Base-by-base conservation (phyloP, 495 filamentous ascomycete genomes). In the Ramalina peruviana region DNA sequence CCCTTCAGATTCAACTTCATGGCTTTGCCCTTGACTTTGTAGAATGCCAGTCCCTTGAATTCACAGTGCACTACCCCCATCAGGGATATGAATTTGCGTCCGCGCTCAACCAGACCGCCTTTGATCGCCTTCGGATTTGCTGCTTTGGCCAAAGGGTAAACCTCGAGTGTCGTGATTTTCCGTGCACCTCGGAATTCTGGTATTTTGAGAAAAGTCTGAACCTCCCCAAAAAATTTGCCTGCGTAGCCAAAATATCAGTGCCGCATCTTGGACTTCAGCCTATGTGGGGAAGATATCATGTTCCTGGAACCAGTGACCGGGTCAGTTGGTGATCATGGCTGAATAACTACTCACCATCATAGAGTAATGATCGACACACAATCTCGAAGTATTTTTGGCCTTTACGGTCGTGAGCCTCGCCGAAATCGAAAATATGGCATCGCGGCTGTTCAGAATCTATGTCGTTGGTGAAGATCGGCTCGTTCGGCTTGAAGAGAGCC, bases 221-320 rank as follows among this genome's bases (percentile, higher is more conserved):
- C 59, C 12, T 67, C 67, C 13, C 82, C 79, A 43, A 83, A 84
- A 2, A 64, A 64, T 7, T 71, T 67, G 12, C 82, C 82, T 47
- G 81, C 70, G 47, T 69, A 82, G 48, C 81, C 75, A 46, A 83
- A 33, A 13, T 7, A 33, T 33, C 3, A 33, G 30, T 25, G 23
- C 6, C 23, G 50, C 72, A 76, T 21, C 50, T 46, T 30, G 41
- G 39, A 19, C 30, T 46, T 43, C 6, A 46, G 16, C 27, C 40
- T 52, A 7, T 11, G 3, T 3, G 12, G 6, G 30, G 30, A 7
- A 13, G 7, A 7, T 33, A 33, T 33, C 3, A 33, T 33, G 30
- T 6, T 12, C 30, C 9, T 11, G 30, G 2, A 7, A 33, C 30
- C 9, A 33, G 30, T 33, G 30, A 33, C 7, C 2, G 30, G 4